Evolutionary conservation across 495 filamentous ascomycete genomes (phyloP).

Genomic region (Penicillium flavigenum): DNA sequence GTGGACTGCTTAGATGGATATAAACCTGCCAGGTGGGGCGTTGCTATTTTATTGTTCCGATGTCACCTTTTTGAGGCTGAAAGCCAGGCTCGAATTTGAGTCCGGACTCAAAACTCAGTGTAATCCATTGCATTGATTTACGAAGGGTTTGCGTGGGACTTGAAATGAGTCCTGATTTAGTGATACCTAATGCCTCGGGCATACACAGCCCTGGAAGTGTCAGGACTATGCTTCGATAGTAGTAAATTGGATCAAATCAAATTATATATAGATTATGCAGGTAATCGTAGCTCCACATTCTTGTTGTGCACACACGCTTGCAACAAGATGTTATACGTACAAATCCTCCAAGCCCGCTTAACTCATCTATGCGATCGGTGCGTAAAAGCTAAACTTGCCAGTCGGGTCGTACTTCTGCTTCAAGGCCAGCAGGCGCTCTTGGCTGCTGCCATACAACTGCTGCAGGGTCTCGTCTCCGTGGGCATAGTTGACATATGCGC

Average conservation of each 20-base stretch:
- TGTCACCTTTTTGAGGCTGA: neutral
- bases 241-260: neutral
- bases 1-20: neutral
- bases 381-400: constrained; percentile 54
- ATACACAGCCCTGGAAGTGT: neutral
- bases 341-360: neutral
- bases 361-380: constrained; percentile 34
- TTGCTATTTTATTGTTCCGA: neutral
- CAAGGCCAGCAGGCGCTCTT: constrained; percentile 39
- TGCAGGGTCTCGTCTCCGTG: constrained; percentile 49
- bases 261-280: neutral
- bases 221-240: neutral
- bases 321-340: neutral
- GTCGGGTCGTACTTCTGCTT: constrained; percentile 58
- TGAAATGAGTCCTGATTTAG: neutral
- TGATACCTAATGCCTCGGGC: neutral
- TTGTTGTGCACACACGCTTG: neutral
- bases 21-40: neutral
- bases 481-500: constrained; percentile 62
- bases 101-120: neutral
- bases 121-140: neutral
- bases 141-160: neutral
- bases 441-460: constrained; percentile 51
- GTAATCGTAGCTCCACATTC: neutral
- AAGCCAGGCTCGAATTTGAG: neutral